These are phyloP conservation scores for Styphnolobium japonicum DNA, from an alignment of 306 rosid genomes.

Conservation along the genomic window DNA sequence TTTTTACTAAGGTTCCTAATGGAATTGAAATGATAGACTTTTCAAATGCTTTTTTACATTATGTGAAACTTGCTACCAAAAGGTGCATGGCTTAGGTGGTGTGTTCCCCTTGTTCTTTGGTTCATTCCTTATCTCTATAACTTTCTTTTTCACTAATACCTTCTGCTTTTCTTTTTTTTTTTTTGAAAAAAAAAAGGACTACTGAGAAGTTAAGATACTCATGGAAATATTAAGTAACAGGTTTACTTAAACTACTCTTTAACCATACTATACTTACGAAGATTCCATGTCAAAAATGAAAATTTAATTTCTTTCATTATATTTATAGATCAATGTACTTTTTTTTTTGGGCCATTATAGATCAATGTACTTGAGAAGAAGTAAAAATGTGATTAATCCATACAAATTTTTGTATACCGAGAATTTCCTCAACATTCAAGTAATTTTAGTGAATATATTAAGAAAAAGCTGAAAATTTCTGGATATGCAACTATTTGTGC, in stretches of 20 bases:
- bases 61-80: not conserved
- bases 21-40: not conserved
- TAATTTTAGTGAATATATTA: not conserved
- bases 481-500: not conserved
- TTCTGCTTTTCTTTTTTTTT: too few relatives aligned
- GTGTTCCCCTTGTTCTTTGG: not conserved
- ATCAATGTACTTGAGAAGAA: not conserved
- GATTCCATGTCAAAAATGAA: not conserved
- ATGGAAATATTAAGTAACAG: not conserved
- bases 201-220: not conserved
- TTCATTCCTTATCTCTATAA: not conserved
- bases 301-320: conserved; percentile 18
- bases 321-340: not conserved
- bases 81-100: not conserved
- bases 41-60: not conserved
- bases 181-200: not conserved
- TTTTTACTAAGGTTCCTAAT: not conserved
- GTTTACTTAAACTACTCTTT: not conserved
- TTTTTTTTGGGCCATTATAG: too few relatives aligned
- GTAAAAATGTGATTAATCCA: not conserved
- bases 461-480: not conserved
- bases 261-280: conserved; percentile 3
- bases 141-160: not conserved
- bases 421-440: not conserved
- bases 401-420: not conserved